Percentiles rank a stretch among this genome's conserved stretches.
Conservation (phyloP, 768 basidiomycete species). For the Astraeus odoratus region DNA sequence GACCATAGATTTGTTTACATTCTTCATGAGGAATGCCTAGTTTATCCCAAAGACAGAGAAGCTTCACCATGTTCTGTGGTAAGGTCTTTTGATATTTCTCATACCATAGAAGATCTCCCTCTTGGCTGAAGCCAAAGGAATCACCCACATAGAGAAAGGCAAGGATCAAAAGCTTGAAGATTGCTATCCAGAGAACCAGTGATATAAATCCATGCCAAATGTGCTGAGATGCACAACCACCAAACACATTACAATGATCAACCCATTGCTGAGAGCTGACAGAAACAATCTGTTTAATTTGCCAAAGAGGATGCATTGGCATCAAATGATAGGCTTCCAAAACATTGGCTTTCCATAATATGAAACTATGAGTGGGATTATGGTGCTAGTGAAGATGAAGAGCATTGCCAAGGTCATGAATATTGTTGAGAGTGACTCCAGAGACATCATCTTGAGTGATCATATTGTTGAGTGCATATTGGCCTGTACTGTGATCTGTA, state of each 20-base stretch:
- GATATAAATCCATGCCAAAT: conserved; percentile 27
- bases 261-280: conserved; percentile 19
- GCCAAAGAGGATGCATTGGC: conserved; percentile 34
- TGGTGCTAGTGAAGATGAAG: fast-evolving
- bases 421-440: conserved; percentile 27
- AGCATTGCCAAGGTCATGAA: conserved; percentile 25
- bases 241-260: conserved; percentile 22
- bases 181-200: conserved; percentile 25
- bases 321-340: conserved; percentile 29
- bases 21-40: conserved; percentile 33
- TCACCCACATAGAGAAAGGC: conserved; percentile 25
- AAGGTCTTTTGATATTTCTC: conserved; percentile 17
- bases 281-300: conserved; percentile 30
- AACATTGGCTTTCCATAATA: conserved; percentile 32
- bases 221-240: conserved; percentile 11
- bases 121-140: conserved; percentile 4
- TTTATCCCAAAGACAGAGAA: conserved; percentile 30
- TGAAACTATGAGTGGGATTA: not conserved
- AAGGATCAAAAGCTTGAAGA: conserved; percentile 11
- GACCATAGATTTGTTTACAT: conserved; percentile 33
- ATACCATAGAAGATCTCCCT: conserved; percentile 5
- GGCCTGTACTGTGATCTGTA: conserved; percentile 31
- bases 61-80: not conserved
- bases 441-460: conserved; percentile 19
- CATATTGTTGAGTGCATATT: conserved; percentile 30